phyloP scores from a whole-genome alignment of 116 monocot genomes.

The Phalaenopsis hybrid region DNA sequence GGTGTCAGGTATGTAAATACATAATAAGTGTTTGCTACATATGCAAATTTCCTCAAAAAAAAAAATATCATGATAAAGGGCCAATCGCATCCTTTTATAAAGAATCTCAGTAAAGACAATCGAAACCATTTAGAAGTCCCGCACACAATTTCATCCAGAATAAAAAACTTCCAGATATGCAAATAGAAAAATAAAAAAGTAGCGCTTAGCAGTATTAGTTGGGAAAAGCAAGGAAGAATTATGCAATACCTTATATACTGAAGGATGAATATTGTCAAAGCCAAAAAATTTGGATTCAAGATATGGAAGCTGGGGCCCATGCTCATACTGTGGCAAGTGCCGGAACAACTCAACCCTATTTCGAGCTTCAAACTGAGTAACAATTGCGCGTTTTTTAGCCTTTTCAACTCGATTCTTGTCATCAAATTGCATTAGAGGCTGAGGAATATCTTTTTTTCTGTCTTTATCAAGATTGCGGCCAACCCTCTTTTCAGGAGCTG shows the following conservation, averaged over 20 bases:
- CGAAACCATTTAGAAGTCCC: neutral
- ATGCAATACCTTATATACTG: slow-evolving; percentile 74
- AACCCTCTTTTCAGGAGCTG: slow-evolving; percentile 53
- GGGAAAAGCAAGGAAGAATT: neutral
- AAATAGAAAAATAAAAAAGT: neutral
- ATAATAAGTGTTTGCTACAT: too few species aligned
- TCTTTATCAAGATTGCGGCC: slow-evolving; percentile 76
- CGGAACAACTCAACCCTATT: slow-evolving; percentile 95
- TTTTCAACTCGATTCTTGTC: slow-evolving; percentile 86
- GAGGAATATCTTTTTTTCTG: slow-evolving; percentile 94
- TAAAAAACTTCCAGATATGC: neutral
- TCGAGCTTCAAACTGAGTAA: slow-evolving; percentile 79
- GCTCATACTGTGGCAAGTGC: slow-evolving; percentile 90
- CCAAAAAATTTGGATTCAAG: slow-evolving; percentile 88
- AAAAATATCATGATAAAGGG: neutral
- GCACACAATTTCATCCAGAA: neutral
- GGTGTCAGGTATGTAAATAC: too few species aligned
- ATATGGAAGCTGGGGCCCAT: slow-evolving; percentile 90
- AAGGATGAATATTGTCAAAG: slow-evolving; percentile 86
- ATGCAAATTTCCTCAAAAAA: too few species aligned
- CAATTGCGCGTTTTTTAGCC: slow-evolving; percentile 79
- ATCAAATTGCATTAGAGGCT: slow-evolving; percentile 94
- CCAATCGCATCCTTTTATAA: neutral
- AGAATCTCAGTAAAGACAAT: neutral
- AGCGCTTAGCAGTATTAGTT: neutral